Evolutionary conservation across 2,329 filamentous ascomycete species (phyloP), one percentile per base, ranked within the genome.

Genomic region (Trichothecium sympodiale): DNA sequence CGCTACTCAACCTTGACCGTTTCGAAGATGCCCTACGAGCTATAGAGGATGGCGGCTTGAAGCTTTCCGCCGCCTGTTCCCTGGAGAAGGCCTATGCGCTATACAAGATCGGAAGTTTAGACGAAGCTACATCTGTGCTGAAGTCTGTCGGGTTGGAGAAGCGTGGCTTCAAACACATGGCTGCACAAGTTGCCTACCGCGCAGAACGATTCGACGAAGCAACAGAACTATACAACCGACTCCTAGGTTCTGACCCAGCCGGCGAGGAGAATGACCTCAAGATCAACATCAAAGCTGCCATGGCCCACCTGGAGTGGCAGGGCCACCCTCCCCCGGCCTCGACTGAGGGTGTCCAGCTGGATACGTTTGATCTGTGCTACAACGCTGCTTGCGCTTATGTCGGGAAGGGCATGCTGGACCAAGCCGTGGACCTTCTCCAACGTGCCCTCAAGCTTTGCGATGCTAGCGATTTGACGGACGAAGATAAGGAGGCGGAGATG

Each of bases 31-130:
- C 82, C 31, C 63, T 86, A 33, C 74, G 75, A 40, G 70, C 75
- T 37, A 70, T 89, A 40, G 71, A 77, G 40, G 73, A 77, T 26
- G 76, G 67, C 14, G 76, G 77, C 33, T 64, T 71, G 39, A 64
- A 61, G 43, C 60, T 88, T 38, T 73, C 78, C 51, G 62, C 71
- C 28, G 59, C 60, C 38, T 83, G 79, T 45, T 51, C 60, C 13
- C 65, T 88, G 30, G 84, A 88, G 56, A 79, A 79, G 53, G 74
- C 81, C 3, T 93, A 93, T 61, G 80, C 82, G n/a, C 68, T 88
- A 15, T 93, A 91, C 62, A 91, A 88, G 62, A 71, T 74, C 1
- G 82, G 83, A 17, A 68, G 77, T 43, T 69, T 85, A 2, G 62
- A 69, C 15, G 77, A 80, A 38, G 83, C 84, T n/a, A 67, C 71